Evolutionary conservation across 1,284 basidiomycete species (phyloP), one percentile per base, ranked within the genome.

Genomic region (Meira nashicola): DNA sequence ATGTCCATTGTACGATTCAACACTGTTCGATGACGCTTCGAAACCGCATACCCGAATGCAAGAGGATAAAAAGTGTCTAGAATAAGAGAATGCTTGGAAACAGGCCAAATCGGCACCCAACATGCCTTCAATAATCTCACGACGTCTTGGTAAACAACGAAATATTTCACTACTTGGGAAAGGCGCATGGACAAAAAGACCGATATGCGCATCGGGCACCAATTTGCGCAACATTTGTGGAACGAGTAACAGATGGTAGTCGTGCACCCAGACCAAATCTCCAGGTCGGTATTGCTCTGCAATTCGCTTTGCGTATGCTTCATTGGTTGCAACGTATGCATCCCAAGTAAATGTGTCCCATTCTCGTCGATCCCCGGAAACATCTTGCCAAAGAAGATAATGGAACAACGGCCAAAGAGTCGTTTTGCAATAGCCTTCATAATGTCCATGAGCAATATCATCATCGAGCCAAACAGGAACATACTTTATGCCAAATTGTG

Each of bases 391-490:
- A 58, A 96, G 87, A 59, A 98, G 85, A 79, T 98, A 98, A 82
- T 98, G 95, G 84, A 98, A 95, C 28, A 97, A 82, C 0, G 94
- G 95, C 94, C 94, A 99, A 54, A 99, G 86, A 39, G 88, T 95
- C 71, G 89, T 87, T 80, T 99, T 99, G 85, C 93, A 97, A 81
- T 96, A 97, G 0, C 92, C 93, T 71, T 81, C 79, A 67, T 96
- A 96, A 79, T 95, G 92, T 0, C 89, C 90, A 77, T 92, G 91
- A 25, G 90, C 90, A 43, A 91, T 85, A 78, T 87, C 87, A 76
- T 92, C 89, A 66, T 92, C 89, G 25, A 95, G 83, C 89, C 92
- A 95, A 17, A 96, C 89, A 11, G 93, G 92, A 14, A 92, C 85
- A 73, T 92, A 95, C 51, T 81, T 83, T 60, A 80, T 78, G 23